Percentiles rank a stretch among this genome's conserved stretches.
phyloP scores from a whole-genome alignment of 495 filamentous ascomycete species.

The Annulohypoxylon bovei region DNA sequence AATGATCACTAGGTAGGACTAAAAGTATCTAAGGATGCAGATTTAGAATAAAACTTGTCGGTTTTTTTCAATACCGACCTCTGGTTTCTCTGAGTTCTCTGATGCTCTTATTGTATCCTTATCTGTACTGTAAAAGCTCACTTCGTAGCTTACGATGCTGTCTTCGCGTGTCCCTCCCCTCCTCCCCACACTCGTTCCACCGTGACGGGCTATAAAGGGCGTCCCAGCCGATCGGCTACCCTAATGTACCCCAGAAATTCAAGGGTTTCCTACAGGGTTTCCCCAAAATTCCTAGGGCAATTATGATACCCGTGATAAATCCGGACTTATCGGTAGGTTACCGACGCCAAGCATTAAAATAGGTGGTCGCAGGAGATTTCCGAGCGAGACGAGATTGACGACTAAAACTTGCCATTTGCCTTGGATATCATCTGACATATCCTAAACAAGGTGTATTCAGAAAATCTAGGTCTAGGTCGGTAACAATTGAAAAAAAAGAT shows the following conservation, averaged over 20 bases:
- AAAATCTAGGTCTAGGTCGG: too few relatives aligned
- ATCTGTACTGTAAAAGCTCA: not conserved
- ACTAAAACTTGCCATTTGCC: not conserved
- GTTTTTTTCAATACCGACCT: not conserved
- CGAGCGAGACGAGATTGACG: not conserved
- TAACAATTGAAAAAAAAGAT: too few relatives aligned
- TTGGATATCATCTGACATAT: not conserved
- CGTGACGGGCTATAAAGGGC: not conserved
- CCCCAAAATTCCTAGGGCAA: not conserved
- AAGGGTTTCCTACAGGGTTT: not conserved
- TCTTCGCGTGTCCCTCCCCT: not conserved
- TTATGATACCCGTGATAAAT: not conserved
- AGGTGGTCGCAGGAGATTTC: not conserved
- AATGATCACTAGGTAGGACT: not conserved
- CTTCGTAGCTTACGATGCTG: not conserved
- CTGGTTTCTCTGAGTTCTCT: not conserved
- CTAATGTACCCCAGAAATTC: not conserved
- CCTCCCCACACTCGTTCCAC: not conserved
- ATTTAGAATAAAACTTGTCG: not conserved
- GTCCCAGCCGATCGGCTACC: constrained; percentile 5
- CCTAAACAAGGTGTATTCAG: too few relatives aligned
- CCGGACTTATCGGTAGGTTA: not conserved
- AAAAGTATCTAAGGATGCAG: not conserved
- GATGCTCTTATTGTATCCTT: not conserved
- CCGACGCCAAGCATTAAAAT: not conserved